Evolutionary conservation across 208 protist genomes (phyloP), one percentile per base, ranked within the genome.

Genomic region (Phytomonas sp.): DNA sequence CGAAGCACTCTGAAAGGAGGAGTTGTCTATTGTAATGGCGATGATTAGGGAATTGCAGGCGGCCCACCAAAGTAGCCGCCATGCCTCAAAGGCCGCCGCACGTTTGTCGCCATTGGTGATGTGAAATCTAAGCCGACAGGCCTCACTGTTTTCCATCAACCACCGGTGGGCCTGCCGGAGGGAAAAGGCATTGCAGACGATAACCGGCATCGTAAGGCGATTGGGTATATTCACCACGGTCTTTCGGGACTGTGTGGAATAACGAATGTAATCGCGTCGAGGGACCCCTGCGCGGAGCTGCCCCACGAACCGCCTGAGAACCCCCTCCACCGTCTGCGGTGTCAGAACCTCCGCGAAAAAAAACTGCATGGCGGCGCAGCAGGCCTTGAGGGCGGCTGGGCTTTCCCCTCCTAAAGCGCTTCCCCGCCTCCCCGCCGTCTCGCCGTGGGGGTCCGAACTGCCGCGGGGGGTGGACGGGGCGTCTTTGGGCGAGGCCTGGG

Each of bases 11-110:
- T 4, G 19, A 10, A 12, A 4, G 19, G 40, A 19, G 40, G 40
- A 49, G 14, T 10, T 10, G 40, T 49, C 40, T 23, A 49, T 49
- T 49, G 14, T 19, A 49, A 79, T 67, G 8, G 75, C 70, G 23
- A 72, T 52, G 31, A 79, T 45, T 11, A 79, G 60, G 32, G 23
- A 75, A 60, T 79, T 79, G 61, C 72, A 61, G 30, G 74, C 67
- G 2, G 75, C 69, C 75, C 75, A 79, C 75, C 75, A 79, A n/a
- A 79, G 75, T 23, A 79, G 61, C 12, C 66, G 75, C 71, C 75
- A 79, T 49, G 33, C 23, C 5, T 62, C 71, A 30, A 37, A 31
- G 30, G 68, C 69, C 29, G 60, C 62, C 3, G 40, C 40, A 2
- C 40, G 6, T 49, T 12, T 10, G 7, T 12, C 40, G 2, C 40